Conservation (phyloP, 148 eudicot species). For the Talinum fruticosum region DNA sequence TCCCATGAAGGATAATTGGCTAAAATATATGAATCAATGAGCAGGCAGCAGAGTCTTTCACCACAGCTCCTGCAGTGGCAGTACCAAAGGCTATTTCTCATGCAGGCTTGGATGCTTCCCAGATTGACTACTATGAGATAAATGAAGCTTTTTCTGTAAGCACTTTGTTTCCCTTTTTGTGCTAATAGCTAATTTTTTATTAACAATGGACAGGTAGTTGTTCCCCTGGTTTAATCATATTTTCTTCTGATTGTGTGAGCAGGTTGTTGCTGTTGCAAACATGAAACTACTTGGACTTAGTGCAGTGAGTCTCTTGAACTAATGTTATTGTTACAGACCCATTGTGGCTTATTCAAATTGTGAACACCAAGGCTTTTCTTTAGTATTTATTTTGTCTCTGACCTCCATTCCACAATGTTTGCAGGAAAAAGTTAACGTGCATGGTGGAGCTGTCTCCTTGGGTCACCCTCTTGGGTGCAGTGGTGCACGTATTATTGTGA, state of each 20-base stretch:
- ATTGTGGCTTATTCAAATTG: neutral
- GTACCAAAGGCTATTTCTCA: slow-evolving; percentile 91
- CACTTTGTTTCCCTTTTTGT: slow-evolving; percentile 2
- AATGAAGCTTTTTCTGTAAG: slow-evolving; percentile 96
- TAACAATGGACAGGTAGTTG: neutral
- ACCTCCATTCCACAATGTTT: slow-evolving; percentile 14
- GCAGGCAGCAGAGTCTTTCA: slow-evolving; percentile 89
- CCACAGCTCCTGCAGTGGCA: slow-evolving; percentile 90
- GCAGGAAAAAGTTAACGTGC: slow-evolving; percentile 88
- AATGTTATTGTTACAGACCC: neutral
- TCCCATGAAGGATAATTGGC: slow-evolving; percentile 5
- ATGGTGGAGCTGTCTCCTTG: slow-evolving; percentile 97
- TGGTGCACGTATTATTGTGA: slow-evolving; percentile 94
- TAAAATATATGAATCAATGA: neutral
- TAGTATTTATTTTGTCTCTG: slow-evolving; percentile 3
- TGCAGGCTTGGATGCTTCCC: slow-evolving; percentile 80
- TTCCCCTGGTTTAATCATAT: neutral
- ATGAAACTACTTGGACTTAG: slow-evolving; percentile 72
- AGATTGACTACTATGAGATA: slow-evolving; percentile 88
- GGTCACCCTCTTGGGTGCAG: slow-evolving; percentile 99
- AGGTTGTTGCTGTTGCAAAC: slow-evolving; percentile 95
- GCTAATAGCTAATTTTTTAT: neutral
- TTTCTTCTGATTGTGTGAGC: slow-evolving; percentile 24
- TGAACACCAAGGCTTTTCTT: neutral
- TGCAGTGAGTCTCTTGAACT: slow-evolving; percentile 52